Evolutionary conservation across 2,329 filamentous ascomycete genomes (phyloP).

Genomic region (Colletotrichum chlorophyti): DNA sequence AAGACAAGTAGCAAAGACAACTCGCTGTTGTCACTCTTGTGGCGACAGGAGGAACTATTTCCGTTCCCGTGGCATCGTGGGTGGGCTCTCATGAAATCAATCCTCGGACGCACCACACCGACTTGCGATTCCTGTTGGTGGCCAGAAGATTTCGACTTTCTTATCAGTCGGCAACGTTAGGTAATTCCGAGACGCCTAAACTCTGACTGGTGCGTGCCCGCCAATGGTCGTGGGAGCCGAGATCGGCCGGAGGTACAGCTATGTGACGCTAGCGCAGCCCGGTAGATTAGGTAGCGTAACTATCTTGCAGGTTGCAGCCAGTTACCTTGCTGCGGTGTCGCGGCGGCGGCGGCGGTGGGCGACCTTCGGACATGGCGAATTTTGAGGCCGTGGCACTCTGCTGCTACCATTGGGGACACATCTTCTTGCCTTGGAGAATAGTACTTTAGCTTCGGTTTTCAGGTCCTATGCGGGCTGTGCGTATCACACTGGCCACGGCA

Average conservation of each 20-base stretch:
- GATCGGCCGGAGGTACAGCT: conserved; percentile 27
- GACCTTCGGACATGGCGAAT: neutral
- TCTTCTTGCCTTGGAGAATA: too few relatives aligned
- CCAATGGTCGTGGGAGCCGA: conserved; percentile 27
- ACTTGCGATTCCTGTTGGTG: conserved; percentile 18
- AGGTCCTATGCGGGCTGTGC: too few relatives aligned
- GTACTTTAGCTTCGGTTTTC: too few relatives aligned
- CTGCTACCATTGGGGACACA: neutral
- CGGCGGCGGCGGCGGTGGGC: neutral
- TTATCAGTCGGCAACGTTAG: conserved; percentile 30
- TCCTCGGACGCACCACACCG: conserved; percentile 15
- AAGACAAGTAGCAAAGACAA: neutral
- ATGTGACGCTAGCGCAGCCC: conserved; percentile 19
- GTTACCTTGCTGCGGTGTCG: conserved; percentile 1
- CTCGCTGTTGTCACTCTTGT: neutral
- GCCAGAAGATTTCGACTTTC: conserved; percentile 2
- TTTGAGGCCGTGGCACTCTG: neutral
- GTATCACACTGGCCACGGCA: conserved; percentile 2
- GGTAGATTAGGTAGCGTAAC: conserved; percentile 14
- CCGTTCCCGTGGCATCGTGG: conserved; percentile 14
- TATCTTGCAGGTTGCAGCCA: conserved; percentile 7
- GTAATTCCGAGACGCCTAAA: conserved; percentile 19
- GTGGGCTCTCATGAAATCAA: neutral
- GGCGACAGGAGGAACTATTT: neutral
- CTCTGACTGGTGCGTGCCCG: conserved; percentile 14